These are phyloP conservation scores for Saturnispora dispora DNA, from an alignment of 805 yeast genomes.

Conservation along the genomic window DNA sequence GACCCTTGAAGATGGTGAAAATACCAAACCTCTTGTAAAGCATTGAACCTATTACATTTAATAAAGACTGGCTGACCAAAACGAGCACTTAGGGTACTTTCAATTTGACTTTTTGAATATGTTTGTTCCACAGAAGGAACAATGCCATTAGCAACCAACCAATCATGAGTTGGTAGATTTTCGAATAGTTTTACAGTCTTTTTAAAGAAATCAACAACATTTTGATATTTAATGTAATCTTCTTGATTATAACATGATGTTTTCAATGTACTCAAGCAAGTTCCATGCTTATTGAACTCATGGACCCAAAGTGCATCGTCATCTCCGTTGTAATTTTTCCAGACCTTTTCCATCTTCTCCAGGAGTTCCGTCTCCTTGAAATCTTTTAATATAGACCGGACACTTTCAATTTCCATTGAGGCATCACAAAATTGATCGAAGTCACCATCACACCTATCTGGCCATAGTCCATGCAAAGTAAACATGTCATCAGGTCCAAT, in stretches of 20 bases:
- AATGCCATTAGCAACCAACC: constrained; percentile 61
- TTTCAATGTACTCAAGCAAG: constrained; percentile 75
- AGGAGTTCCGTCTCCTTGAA: constrained; percentile 45
- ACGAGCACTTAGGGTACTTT: constrained; percentile 39
- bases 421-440: constrained; percentile 73
- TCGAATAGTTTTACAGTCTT: constrained; percentile 50
- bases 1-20: constrained; percentile 71
- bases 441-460: constrained; percentile 78
- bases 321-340: constrained; percentile 68
- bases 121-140: constrained; percentile 50
- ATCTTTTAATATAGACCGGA: constrained; percentile 35
- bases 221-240: constrained; percentile 25
- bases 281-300: constrained; percentile 91
- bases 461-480: constrained; percentile 86
- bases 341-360: constrained; percentile 44
- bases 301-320: constrained; percentile 77
- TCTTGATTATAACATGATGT: constrained; percentile 54
- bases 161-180: constrained; percentile 55
- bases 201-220: constrained; percentile 63
- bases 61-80: constrained; percentile 52
- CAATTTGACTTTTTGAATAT: constrained; percentile 48
- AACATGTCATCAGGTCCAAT: constrained; percentile 63
- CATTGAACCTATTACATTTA: constrained; percentile 46
- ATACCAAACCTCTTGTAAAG: constrained; percentile 68
- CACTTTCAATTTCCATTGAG: constrained; percentile 44